Evolutionary conservation across 148 eudicot species (phyloP).

Genomic region (Suaeda aralocaspica): DNA sequence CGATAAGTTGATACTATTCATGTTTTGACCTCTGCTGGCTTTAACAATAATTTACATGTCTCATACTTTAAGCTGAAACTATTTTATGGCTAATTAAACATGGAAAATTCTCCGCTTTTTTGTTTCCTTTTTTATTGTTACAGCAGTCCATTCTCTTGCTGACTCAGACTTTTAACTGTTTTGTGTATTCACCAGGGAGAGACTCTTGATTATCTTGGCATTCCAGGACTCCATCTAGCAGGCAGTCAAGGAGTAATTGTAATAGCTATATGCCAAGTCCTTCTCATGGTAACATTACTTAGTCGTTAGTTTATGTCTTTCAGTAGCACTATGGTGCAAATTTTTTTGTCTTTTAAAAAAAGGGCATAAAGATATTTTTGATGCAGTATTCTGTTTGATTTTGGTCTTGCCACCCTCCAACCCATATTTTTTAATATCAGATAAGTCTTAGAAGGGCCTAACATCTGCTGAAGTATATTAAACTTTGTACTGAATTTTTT

Average conservation of each 20-base stretch:
- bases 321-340: not conserved
- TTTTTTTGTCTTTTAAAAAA: not conserved
- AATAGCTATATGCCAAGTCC: conserved; percentile 90
- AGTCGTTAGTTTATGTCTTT: not conserved
- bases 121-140: not conserved
- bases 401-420: not conserved
- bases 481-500: too few relatives aligned
- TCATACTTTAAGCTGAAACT: not conserved
- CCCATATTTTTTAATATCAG: too few relatives aligned
- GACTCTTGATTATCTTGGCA: conserved; percentile 95
- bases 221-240: conserved; percentile 93
- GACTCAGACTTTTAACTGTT: conserved; percentile 7
- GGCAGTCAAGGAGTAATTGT: conserved; percentile 95
- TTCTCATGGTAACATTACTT: conserved; percentile 65
- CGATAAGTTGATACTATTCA: conserved; percentile 1
- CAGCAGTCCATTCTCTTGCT: not conserved
- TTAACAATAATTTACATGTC: not conserved
- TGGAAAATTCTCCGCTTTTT: not conserved
- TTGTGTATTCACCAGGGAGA: conserved; percentile 61
- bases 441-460: too few relatives aligned
- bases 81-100: not conserved
- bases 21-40: not conserved
- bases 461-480: too few relatives aligned
- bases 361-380: not conserved
- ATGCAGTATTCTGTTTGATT: not conserved